phyloP scores from a whole-genome alignment of 331 rosid genomes.

The Stylosanthes scabra region DNA sequence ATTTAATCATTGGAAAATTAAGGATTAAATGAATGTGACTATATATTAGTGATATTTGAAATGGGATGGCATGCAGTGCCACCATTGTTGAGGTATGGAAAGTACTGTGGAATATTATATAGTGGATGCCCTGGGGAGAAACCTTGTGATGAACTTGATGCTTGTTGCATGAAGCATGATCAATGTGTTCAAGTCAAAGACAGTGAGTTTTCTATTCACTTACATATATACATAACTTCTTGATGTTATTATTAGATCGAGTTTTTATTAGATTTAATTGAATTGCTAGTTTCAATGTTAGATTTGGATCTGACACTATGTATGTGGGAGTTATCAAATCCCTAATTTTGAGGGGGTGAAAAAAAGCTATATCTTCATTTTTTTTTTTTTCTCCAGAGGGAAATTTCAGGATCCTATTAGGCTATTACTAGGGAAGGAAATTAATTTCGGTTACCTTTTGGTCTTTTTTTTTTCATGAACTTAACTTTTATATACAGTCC shows the following conservation, averaged over 20 bases:
- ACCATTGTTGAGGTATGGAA: conserved; percentile 92
- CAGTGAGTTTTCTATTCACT: conserved; percentile 55
- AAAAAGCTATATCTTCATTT: too few relatives aligned
- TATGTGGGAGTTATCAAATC: background rate
- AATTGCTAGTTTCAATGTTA: background rate
- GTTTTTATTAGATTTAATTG: background rate
- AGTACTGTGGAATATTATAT: conserved; percentile 87
- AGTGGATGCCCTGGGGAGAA: conserved; percentile 95
- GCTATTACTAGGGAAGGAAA: too few relatives aligned
- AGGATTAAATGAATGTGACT: too few relatives aligned
- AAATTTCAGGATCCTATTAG: too few relatives aligned
- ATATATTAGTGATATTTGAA: too few relatives aligned
- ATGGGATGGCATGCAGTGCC: conserved; percentile 56
- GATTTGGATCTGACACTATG: conserved; percentile 25
- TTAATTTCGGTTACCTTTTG: too few relatives aligned
- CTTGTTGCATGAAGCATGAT: conserved; percentile 93
- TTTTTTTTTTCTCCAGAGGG: too few relatives aligned
- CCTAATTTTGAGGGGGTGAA: too few relatives aligned
- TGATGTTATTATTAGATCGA: background rate
- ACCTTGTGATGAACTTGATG: conserved; percentile 98
- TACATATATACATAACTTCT: background rate
- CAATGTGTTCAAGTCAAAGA: conserved; percentile 71
- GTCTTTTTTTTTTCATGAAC: too few relatives aligned
- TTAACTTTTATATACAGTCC: too few relatives aligned
- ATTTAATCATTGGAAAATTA: too few relatives aligned